A percentile compares a stretch with the other conserved stretches of the same genome.
These are phyloP conservation scores for Wallacemonas sp. DNA, from an alignment of 208 protist genomes.

Conservation along the genomic window DNA sequence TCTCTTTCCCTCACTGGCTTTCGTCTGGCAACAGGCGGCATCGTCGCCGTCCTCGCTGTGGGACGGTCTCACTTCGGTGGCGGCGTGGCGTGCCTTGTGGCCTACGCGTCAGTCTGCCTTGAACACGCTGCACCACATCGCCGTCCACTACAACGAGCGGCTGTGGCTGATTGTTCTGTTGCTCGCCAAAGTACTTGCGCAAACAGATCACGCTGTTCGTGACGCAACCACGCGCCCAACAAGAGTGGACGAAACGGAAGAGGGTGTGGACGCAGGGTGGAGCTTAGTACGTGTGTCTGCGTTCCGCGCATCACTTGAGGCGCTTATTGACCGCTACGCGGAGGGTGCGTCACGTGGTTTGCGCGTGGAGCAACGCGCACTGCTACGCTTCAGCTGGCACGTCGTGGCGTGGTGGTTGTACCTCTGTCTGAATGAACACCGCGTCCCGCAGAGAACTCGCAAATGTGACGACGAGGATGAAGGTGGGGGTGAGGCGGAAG, in stretches of 20 bases:
- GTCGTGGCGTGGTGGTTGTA: conserved; percentile 39
- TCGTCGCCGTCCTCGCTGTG: background rate
- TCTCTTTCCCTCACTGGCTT: background rate
- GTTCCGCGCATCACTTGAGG: conserved; percentile 23
- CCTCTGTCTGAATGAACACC: conserved; percentile 18
- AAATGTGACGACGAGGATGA: background rate
- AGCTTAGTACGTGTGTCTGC: background rate
- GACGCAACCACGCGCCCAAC: too few relatives aligned
- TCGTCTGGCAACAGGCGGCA: background rate
- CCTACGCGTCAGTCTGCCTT: conserved; percentile 26
- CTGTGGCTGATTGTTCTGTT: conserved; percentile 46
- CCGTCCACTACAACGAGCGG: conserved; percentile 41
- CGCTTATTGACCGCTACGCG: conserved; percentile 30
- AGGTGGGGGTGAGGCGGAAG: background rate
- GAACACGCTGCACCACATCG: conserved; percentile 36
- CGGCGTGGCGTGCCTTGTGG: conserved; percentile 21
- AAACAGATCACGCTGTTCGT: background rate
- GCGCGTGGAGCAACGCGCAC: conserved; percentile 34
- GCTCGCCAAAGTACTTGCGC: conserved; percentile 30
- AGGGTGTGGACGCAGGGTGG: background rate
- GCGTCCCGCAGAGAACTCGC: background rate
- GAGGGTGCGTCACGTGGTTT: conserved; percentile 41
- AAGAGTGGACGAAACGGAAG: background rate
- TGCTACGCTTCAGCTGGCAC: conserved; percentile 52
- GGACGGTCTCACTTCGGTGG: too few relatives aligned